phyloP scores from a whole-genome alignment of 768 basidiomycete species.

The Chalciporus chontae region DNA sequence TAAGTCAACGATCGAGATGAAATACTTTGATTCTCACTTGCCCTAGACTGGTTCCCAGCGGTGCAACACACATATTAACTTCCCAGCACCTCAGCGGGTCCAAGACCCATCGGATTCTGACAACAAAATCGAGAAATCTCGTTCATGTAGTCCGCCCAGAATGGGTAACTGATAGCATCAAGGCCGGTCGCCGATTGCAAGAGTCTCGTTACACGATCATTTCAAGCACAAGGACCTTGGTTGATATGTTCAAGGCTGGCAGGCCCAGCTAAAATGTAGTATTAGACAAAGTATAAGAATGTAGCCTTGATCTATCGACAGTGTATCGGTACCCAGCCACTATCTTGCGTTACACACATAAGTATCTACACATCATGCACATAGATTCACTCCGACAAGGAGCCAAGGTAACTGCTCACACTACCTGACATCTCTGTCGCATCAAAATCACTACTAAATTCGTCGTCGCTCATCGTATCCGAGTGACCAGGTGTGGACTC shows the following conservation, averaged over 20 bases:
- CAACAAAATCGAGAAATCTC: slow-evolving; percentile 43
- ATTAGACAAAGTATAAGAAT: not conserved
- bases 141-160: slow-evolving; percentile 69
- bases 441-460: slow-evolving; percentile 49
- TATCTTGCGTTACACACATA: not conserved
- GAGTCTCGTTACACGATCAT: slow-evolving; percentile 59
- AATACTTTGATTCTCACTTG: not conserved
- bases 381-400: slow-evolving; percentile 27
- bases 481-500: slow-evolving; percentile 19
- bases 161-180: slow-evolving; percentile 71
- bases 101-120: slow-evolving; percentile 66
- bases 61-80: slow-evolving; percentile 76
- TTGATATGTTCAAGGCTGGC: slow-evolving; percentile 35
- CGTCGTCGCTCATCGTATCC: slow-evolving; percentile 49
- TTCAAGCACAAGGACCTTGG: slow-evolving; percentile 37
- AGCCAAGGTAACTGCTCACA: slow-evolving; percentile 38
- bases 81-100: slow-evolving; percentile 67
- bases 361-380: too few relatives aligned
- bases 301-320: not conserved
- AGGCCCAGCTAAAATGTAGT: slow-evolving; percentile 7
- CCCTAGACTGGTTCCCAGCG: slow-evolving; percentile 50
- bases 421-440: slow-evolving; percentile 53
- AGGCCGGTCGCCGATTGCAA: slow-evolving; percentile 51
- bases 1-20: slow-evolving; percentile 34
- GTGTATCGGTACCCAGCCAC: slow-evolving; percentile 10